Conservation (phyloP, 345 rosid species). For the Aurinia saxatilis region DNA sequence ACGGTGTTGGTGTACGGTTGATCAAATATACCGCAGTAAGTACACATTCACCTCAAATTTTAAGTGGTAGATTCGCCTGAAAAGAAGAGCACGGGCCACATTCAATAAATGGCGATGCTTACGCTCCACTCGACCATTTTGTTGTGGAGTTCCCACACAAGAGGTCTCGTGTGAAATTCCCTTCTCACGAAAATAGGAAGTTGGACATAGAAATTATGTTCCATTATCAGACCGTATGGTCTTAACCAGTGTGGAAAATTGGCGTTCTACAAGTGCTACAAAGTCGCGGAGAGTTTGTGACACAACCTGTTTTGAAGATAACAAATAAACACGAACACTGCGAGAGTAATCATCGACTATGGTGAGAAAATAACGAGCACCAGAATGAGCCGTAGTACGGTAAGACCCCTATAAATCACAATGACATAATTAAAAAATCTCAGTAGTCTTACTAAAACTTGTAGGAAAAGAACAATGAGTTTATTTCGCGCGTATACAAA, state of each 20-base stretch:
- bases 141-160: too few relatives aligned
- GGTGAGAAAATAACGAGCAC: background rate
- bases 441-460: background rate
- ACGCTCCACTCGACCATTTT: too few relatives aligned
- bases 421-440: background rate
- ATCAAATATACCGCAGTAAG: background rate
- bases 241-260: too few relatives aligned
- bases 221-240: too few relatives aligned
- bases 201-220: too few relatives aligned
- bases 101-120: too few relatives aligned
- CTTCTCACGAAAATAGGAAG: too few relatives aligned
- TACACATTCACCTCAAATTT: background rate
- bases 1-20: background rate
- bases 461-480: background rate
- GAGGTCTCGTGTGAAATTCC: too few relatives aligned
- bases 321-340: background rate
- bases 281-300: background rate
- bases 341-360: background rate
- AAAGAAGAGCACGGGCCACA: too few relatives aligned
- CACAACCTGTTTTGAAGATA: background rate
- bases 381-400: background rate
- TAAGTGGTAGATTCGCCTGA: too few relatives aligned
- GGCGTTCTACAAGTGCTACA: too few relatives aligned
- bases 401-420: background rate
- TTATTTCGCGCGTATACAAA: background rate